Base-by-base conservation (phyloP, 805 yeast species). In the Lipomyces starkeyi region DNA sequence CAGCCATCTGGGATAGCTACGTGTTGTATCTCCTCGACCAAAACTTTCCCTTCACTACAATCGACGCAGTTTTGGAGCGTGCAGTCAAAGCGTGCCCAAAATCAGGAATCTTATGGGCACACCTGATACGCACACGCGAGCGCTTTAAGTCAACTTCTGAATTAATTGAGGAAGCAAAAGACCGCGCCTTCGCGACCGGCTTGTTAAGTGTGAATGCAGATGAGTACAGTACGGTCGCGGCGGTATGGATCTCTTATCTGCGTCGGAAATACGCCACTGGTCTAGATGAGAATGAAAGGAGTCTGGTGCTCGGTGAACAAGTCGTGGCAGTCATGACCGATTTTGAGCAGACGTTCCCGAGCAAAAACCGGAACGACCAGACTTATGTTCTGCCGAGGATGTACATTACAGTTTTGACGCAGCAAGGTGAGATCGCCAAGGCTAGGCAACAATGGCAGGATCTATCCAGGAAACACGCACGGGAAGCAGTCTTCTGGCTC, bases 401-500 rank as follows among this genome's bases (percentile, higher is more conserved):
- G 25, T 58, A 58, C 32, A 66, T 69, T 17, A 34, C 60, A 9
- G 37, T 60, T 4, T 25, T 63, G 14, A 67, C 71, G 9, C 37
- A 55, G 37, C 61, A 37, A 17, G 66, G 62, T 11, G 35, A 54
- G 9, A 27, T 62, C 14, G 62, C 37, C 22, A 17, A 37, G 20
- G 70, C 66, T 0, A 62, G 73, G 2, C 47, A 56, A 11, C 58
- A 53, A 22, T 70, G 80, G 61, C 63, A 73, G 3, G 56, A 56
- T 27, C 62, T 83, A 37, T 64, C 82, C 0, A 63, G 71, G 2
- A 71, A 67, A 1, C 81, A 77, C 62, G 63, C 73, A 0, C 62
- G 71, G 2, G 84, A 85, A 71, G 75, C 80, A 35, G 86, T 83
- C 37, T 77, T 82, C 8, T 87, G 89, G 89, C 62, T 85, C 1